phyloP scores from a whole-genome alignment of 176 grass and related monocot genomes.

The Eremochloa ophiuroides region DNA sequence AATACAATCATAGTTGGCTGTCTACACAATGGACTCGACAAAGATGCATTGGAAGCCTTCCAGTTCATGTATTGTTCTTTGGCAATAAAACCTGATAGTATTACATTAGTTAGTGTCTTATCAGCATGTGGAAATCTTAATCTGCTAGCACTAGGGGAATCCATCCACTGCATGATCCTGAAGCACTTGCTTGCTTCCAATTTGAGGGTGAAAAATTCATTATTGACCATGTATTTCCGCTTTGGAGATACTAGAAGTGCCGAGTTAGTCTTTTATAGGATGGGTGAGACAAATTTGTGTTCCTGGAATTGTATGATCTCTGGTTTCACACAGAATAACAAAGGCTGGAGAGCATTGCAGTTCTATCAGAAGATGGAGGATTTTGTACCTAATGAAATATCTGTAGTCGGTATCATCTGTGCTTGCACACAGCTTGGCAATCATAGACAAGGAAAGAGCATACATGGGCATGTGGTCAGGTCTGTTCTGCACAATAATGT shows the following conservation, averaged over 20 bases:
- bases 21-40: conserved; percentile 51
- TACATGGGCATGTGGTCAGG: conserved; percentile 59
- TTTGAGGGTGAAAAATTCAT: conserved; percentile 62
- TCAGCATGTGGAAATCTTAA: conserved; percentile 68
- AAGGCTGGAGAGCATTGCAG: conserved; percentile 56
- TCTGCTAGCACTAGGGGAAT: conserved; percentile 34
- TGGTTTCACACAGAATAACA: conserved; percentile 54
- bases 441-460: conserved; percentile 59
- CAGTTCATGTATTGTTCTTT: conserved; percentile 55
- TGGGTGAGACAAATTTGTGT: conserved; percentile 57
- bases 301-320: conserved; percentile 91
- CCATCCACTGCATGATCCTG: conserved; percentile 50
- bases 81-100: conserved; percentile 44
- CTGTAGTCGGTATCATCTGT: conserved; percentile 49
- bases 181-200: conserved; percentile 48
- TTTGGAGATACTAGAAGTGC: conserved; percentile 57
- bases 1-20: conserved; percentile 75
- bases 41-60: conserved; percentile 59
- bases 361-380: conserved; percentile 58
- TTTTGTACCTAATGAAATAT: conserved; percentile 55
- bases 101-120: conserved; percentile 64
- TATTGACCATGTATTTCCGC: conserved; percentile 73
- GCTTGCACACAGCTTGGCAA: conserved; percentile 62
- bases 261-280: conserved; percentile 44
- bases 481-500: conserved; percentile 50